Base-by-base conservation (phyloP, 805 yeast species). In the Lachancea cidri region DNA sequence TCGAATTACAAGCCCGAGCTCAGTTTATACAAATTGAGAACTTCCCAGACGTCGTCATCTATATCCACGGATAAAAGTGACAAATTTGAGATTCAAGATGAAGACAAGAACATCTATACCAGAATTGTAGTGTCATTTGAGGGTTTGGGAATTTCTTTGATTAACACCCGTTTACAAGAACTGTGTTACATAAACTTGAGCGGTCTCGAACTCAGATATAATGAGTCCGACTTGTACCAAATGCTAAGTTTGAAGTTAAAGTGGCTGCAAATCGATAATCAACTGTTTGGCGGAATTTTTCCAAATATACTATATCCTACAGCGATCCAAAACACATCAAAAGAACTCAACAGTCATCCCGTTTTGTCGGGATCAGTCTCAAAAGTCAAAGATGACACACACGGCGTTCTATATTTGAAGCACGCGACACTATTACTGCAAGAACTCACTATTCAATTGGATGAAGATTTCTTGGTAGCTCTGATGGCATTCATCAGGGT, bases 181-280 rank as follows among this genome's bases (percentile, higher is more conserved):
- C 67, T 93, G 29, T 78, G 93, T 49, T 93, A 93, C 54, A 66
- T 83, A n/a, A 85, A 89, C 0, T 66, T 86, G 18, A 71, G 86
- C 39, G 97, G 97, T 1, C 57, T 88, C 41, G 96, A 88, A 55
- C 45, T 89, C 15, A 71, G 83, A 34, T 87, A 83, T 61, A 84
- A 82, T 53, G 91, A 86, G 47, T 83, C 96, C 0, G 93, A 86
- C 25, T 63, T 86, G 16, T 86, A 85, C 51, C 95, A 88, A 58
- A 86, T 86, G 14, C 53, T 86, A 33, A 79, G 89, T 47, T 66
- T 81, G 65, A 88, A 87, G 56, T 63, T 89, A 53, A 89, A 91
- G 57, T 94, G 98, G 98, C 68, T 93, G 24, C 99, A 93, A 62
- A 72, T 91, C 36, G 98, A 93, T 60, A 91, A 93, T 55, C 96